phyloP scores from a whole-genome alignment of 1,284 basidiomycete genomes.

The Fomitopsis pinicola region DNA sequence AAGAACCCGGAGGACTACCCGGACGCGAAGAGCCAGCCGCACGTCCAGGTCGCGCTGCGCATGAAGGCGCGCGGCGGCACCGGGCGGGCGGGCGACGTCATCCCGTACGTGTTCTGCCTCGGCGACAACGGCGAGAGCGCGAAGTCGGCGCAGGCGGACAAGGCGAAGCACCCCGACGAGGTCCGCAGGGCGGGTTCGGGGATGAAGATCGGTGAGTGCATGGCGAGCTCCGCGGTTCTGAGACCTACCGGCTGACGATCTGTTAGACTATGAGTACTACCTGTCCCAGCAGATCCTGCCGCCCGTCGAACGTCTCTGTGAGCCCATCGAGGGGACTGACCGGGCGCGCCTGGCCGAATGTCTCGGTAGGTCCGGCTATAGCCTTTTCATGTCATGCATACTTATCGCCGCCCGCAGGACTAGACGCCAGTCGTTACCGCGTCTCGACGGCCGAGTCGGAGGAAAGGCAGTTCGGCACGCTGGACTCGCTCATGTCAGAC shows the following conservation, averaged over 20 bases:
- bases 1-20: slow-evolving; percentile 97
- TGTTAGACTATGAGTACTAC: slow-evolving; percentile 87
- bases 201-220: slow-evolving; percentile 61
- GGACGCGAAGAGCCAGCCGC: slow-evolving; percentile 91
- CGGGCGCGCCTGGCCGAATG: slow-evolving; percentile 90
- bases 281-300: slow-evolving; percentile 90
- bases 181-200: slow-evolving; percentile 66
- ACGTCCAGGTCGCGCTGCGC: slow-evolving; percentile 93
- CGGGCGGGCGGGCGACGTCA: slow-evolving; percentile 87
- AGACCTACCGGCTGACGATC: background rate
- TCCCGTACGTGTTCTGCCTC: slow-evolving; percentile 94
- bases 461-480: slow-evolving; percentile 72
- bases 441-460: slow-evolving; percentile 42
- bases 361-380: slow-evolving; percentile 60
- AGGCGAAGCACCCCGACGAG: slow-evolving; percentile 94
- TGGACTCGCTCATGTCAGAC: slow-evolving; percentile 91
- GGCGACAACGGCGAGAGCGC: slow-evolving; percentile 70
- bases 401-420: slow-evolving; percentile 41
- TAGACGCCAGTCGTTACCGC: slow-evolving; percentile 83
- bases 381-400: background rate
- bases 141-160: slow-evolving; percentile 84
- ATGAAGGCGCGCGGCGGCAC: slow-evolving; percentile 85
- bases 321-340: slow-evolving; percentile 95
- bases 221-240: too few species aligned
- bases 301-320: slow-evolving; percentile 93